Evolutionary conservation across 2,329 filamentous ascomycete species (phyloP), one percentile per base, ranked within the genome.

Genomic region (Microdochium bolleyi): DNA sequence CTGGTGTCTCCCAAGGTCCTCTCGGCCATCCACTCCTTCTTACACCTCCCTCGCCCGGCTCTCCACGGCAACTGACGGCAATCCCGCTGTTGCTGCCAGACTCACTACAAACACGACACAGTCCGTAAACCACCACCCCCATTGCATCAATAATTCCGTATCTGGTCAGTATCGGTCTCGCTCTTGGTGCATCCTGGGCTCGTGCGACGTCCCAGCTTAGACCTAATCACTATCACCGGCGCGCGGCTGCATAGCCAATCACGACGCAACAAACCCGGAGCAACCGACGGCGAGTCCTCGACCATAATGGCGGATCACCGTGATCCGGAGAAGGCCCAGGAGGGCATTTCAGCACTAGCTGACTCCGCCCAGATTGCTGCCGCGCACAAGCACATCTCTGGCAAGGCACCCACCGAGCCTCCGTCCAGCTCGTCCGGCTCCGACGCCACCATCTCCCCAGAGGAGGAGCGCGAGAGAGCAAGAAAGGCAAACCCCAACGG

Each of bases 401-500:
- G n/a, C n/a, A n/a, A n/a, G n/a, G n/a, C n/a, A n/a, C n/a, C n/a
- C n/a, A n/a, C n/a, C n/a, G n/a, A n/a, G n/a, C n/a, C n/a, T n/a
- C n/a, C n/a, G n/a, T n/a, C 27, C n/a, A 53, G 59, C 27, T 56
- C 58, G n/a, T 64, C 64, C 2, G 53, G 57, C 24, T 53, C 60
- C 2, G 56, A 54, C 14, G 54, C 54, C 49, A 56, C 56, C 41
- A 58, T 50, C 21, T 61, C 64, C 53, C 56, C 62, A 16, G 72
- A 74, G 55, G 66, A 75, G 48, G 62, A 70, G 56, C 63, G 66
- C 25, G 71, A 76, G 53, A 63, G 68, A 51, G 70, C 67, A 4
- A 68, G 71, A 22, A 71, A 70, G 50, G 70, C 65, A 55, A 80
- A 80, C 58, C 76, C 77, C 49, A 70, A 73, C 60, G 77, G 77